Conservation (phyloP, 2,329 filamentous ascomycete genomes). For the Madurella mycetomatis region DNA sequence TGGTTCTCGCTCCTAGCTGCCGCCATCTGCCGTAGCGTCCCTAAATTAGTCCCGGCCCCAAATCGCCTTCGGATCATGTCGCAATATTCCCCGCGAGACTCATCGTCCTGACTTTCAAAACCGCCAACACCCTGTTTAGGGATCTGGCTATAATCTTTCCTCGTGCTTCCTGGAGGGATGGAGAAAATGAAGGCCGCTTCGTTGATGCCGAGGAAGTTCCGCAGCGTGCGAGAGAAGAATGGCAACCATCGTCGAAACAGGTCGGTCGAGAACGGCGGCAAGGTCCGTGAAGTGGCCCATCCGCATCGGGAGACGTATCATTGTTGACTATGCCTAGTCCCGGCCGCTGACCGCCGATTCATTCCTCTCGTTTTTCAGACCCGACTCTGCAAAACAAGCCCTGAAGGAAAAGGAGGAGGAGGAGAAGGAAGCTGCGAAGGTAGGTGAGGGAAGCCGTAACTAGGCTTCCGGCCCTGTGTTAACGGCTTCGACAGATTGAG, state of each 20-base stretch:
- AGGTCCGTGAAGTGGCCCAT: constrained; percentile 37
- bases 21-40: neutral
- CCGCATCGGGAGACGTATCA: neutral
- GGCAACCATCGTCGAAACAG: constrained; percentile 50
- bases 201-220: constrained; percentile 55
- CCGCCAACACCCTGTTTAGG: neutral
- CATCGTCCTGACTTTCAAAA: neutral
- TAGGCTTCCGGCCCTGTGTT: neutral
- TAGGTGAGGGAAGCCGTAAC: constrained; percentile 28
- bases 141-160: neutral
- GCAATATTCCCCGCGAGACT: neutral
- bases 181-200: constrained; percentile 48
- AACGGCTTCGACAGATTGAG: constrained; percentile 34
- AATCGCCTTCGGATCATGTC: constrained; percentile 4
- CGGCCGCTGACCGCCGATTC: constrained; percentile 52
- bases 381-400: constrained; percentile 52
- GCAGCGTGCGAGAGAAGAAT: constrained; percentile 65
- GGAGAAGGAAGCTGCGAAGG: constrained; percentile 41
- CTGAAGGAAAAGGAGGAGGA: constrained; percentile 26
- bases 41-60: neutral
- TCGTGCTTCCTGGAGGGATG: constrained; percentile 6
- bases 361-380: constrained; percentile 62
- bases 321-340: constrained; percentile 35
- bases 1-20: neutral
- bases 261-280: constrained; percentile 50